Percentiles rank a stretch among this genome's conserved stretches.
Conservation (phyloP, 2,329 filamentous ascomycete species). For the Penicillium corylophilum region DNA sequence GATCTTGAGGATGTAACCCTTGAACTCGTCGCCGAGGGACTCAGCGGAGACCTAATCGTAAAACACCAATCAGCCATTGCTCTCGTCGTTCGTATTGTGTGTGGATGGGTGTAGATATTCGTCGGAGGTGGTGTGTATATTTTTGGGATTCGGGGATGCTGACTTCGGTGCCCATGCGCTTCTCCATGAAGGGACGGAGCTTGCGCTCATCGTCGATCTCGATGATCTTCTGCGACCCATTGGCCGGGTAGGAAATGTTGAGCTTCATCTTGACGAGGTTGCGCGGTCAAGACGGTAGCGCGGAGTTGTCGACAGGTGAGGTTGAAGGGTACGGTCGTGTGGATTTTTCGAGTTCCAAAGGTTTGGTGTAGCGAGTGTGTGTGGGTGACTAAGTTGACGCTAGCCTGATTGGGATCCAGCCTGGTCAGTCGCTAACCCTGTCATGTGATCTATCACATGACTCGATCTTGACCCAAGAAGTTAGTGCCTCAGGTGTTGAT, state of each 20-base stretch:
- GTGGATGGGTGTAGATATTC: conserved; percentile 6
- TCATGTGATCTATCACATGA: conserved; percentile 12
- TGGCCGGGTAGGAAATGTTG: conserved; percentile 89
- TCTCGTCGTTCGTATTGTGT: conserved; percentile 14
- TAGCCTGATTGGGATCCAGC: conserved; percentile 25
- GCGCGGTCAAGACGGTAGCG: conserved; percentile 50
- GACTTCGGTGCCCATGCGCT: conserved; percentile 69
- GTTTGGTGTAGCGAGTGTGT: conserved; percentile 44
- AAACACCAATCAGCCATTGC: conserved; percentile 35
- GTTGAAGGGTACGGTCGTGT: conserved; percentile 39
- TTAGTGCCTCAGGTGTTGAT: neutral
- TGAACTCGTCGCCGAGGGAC: conserved; percentile 97
- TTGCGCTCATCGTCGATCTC: conserved; percentile 99
- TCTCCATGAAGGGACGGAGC: conserved; percentile 98
- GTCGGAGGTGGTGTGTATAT: conserved; percentile 10
- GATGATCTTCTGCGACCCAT: conserved; percentile 99
- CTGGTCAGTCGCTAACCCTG: conserved; percentile 17
- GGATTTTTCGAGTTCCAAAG: conserved; percentile 38
- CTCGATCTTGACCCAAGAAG: too few relatives aligned
- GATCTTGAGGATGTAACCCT: conserved; percentile 99
- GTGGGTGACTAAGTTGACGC: conserved; percentile 36
- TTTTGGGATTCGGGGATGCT: conserved; percentile 30
- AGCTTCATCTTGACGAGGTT: conserved; percentile 68
- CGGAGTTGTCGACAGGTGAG: conserved; percentile 43
- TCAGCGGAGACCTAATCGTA: conserved; percentile 75